Percentiles rank a stretch among this genome's conserved stretches.
Conservation (phyloP, 1,284 basidiomycete species). For the Ustilago xerochloae region DNA sequence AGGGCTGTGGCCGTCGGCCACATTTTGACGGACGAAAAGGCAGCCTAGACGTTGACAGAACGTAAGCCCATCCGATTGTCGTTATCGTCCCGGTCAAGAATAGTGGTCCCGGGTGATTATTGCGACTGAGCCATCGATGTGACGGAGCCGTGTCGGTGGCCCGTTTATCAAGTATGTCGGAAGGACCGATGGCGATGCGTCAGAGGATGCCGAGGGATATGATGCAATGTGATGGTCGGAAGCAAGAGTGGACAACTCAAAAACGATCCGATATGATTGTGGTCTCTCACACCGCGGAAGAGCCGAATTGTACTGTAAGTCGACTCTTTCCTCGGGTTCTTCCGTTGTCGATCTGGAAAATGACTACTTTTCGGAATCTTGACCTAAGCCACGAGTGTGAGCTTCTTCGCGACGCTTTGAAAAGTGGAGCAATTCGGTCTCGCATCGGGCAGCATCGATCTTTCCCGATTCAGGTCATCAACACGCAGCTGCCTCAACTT, state of each 20-base stretch:
- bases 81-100: neutral
- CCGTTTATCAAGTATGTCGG: neutral
- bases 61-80: slow-evolving; percentile 3
- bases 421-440: neutral
- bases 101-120: neutral
- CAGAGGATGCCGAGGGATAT: neutral
- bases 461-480: neutral
- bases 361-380: neutral
- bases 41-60: neutral
- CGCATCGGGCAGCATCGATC: neutral
- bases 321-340: neutral
- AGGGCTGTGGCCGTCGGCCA: slow-evolving; percentile 33
- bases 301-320: too few species aligned
- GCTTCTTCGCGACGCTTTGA: neutral
- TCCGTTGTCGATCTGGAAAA: neutral
- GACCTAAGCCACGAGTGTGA: neutral
- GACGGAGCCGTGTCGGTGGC: neutral
- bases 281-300: too few species aligned
- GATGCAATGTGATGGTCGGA: neutral
- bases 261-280: too few species aligned
- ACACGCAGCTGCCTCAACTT: too few species aligned
- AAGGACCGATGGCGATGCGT: neutral
- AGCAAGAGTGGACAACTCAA: neutral
- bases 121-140: slow-evolving; percentile 4
- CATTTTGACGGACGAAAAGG: slow-evolving; percentile 15